phyloP scores from a whole-genome alignment of 306 rosid genomes.

The Rubus idaeus region DNA sequence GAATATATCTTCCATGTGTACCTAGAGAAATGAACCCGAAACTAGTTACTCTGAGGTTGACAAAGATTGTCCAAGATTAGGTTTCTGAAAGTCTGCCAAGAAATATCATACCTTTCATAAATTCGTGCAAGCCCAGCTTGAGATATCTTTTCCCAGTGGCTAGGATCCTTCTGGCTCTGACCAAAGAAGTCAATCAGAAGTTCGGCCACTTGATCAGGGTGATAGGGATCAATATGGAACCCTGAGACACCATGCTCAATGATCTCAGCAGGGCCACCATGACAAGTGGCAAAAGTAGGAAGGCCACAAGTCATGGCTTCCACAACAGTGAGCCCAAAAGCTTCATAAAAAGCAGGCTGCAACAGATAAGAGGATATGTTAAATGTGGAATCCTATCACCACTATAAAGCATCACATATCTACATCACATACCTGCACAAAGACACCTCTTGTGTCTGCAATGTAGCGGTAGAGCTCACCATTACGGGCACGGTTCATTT shows the following conservation, averaged over 20 bases:
- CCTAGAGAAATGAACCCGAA: conserved; percentile 10
- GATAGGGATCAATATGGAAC: conserved; percentile 19
- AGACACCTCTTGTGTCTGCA: conserved; percentile 23
- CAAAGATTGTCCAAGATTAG: neutral
- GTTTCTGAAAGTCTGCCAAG: neutral
- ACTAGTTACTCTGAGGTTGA: neutral
- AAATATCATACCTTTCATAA: conserved; percentile 14
- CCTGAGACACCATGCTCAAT: conserved; percentile 14
- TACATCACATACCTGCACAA: conserved; percentile 21
- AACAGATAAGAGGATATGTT: neutral
- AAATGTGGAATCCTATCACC: neutral
- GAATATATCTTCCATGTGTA: conserved; percentile 26
- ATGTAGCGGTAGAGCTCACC: conserved; percentile 23
- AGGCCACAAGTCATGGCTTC: conserved; percentile 27
- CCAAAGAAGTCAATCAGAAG: conserved; percentile 18
- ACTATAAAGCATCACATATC: neutral
- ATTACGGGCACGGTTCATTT: conserved; percentile 19
- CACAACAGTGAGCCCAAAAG: conserved; percentile 22
- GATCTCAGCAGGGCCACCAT: conserved; percentile 24
- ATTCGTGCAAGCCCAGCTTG: conserved; percentile 2
- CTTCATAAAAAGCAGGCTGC: conserved; percentile 21
- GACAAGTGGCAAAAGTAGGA: conserved; percentile 20
- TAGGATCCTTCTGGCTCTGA: conserved; percentile 8
- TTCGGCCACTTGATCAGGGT: conserved; percentile 19
- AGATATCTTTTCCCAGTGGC: conserved; percentile 16